These are phyloP conservation scores for Oryza coarctata DNA, from an alignment of 176 grass and related monocot genomes.

Conservation along the genomic window DNA sequence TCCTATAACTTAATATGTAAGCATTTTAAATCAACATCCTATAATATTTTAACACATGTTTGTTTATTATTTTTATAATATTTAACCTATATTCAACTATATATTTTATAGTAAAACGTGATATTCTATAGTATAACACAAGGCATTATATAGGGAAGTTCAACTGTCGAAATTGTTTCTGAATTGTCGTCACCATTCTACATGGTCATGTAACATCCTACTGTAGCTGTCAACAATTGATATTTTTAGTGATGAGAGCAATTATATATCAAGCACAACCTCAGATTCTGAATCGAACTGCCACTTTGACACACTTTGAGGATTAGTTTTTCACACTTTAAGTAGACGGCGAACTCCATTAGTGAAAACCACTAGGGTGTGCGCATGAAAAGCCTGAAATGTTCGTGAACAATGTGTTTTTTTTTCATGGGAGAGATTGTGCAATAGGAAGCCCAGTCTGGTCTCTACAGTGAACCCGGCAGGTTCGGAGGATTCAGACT, in stretches of 20 bases:
- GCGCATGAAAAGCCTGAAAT: neutral
- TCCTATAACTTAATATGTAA: no score
- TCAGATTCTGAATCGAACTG: neutral
- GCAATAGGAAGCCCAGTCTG: neutral
- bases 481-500: slow-evolving; percentile 24
- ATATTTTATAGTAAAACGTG: no score
- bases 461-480: neutral
- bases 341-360: neutral
- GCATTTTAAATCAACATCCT: no score
- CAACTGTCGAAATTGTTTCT: neutral
- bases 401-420: neutral
- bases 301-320: neutral
- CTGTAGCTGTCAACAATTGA: neutral
- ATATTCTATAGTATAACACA: no score
- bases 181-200: neutral
- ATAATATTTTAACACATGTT: no score
- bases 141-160: no score
- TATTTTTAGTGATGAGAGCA: neutral
- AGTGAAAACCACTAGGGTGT: neutral
- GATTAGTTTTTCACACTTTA: neutral
- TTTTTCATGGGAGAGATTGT: neutral
- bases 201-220: neutral
- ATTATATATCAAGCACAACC: no score
- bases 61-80: no score
- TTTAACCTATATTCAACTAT: no score